These are phyloP conservation scores for Dryas integrifolia DNA, from an alignment of 331 rosid species.

Conservation along the genomic window DNA sequence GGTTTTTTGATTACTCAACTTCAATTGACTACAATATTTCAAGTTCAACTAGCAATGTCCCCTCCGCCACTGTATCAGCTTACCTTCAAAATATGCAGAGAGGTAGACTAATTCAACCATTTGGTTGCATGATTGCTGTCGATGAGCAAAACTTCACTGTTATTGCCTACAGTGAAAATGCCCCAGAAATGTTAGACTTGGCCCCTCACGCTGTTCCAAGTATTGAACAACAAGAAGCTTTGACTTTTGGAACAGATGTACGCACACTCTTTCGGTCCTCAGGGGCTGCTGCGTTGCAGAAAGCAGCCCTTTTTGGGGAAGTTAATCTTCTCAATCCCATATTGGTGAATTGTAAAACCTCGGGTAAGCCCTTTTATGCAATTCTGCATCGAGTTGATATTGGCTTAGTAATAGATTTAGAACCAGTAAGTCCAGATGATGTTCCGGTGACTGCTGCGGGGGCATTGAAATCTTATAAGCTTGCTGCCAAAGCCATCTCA, in stretches of 20 bases:
- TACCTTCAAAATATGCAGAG: conserved; percentile 44
- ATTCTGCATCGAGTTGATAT: conserved; percentile 42
- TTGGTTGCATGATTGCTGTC: conserved; percentile 46
- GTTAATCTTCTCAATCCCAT: conserved; percentile 46
- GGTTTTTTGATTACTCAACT: conserved; percentile 27
- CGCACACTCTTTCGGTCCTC: conserved; percentile 40
- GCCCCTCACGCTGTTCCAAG: conserved; percentile 48
- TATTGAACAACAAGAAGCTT: conserved; percentile 41
- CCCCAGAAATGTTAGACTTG: conserved; percentile 47
- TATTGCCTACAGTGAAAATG: conserved; percentile 45
- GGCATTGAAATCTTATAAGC: conserved; percentile 49
- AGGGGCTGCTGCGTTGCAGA: conserved; percentile 45
- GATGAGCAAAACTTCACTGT: conserved; percentile 34
- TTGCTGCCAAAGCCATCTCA: conserved; percentile 48
- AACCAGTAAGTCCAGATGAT: conserved; percentile 44
- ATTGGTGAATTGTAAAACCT: conserved; percentile 38
- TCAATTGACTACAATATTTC: conserved; percentile 36
- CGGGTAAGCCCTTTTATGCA: conserved; percentile 49
- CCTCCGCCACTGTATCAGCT: conserved; percentile 36
- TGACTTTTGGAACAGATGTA: conserved; percentile 40
- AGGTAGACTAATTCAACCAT: conserved; percentile 43
- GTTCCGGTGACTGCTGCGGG: conserved; percentile 48
- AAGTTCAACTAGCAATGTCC: conserved; percentile 36
- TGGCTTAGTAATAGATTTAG: conserved; percentile 46
- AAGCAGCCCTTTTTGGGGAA: conserved; percentile 35